Conservation (phyloP, 371 early-diverging fungal genomes). For the Mucor saturninus region DNA sequence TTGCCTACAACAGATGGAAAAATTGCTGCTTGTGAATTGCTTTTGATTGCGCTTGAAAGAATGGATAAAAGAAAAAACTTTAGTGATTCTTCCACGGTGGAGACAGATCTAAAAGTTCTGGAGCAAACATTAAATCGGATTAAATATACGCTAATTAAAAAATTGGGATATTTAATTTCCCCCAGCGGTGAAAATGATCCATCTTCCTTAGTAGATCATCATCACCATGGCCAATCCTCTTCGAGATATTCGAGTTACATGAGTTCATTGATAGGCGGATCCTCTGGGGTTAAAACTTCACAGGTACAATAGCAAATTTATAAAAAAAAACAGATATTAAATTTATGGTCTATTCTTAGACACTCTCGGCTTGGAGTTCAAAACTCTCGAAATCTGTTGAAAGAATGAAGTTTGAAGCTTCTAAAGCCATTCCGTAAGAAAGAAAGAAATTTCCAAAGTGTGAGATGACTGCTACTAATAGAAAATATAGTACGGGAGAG, state of each 20-base stretch:
- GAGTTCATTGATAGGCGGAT: not conserved
- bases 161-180: slow-evolving; percentile 10
- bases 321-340: not conserved
- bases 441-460: too few relatives aligned
- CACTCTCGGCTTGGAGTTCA: slow-evolving; percentile 36
- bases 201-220: not conserved
- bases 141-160: slow-evolving; percentile 25
- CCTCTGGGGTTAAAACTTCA: slow-evolving; percentile 21
- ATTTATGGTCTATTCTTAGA: not conserved
- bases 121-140: slow-evolving; percentile 32
- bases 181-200: not conserved
- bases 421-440: slow-evolving; percentile 5
- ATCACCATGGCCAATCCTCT: not conserved
- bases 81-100: slow-evolving; percentile 2
- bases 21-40: slow-evolving; percentile 28
- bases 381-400: slow-evolving; percentile 41
- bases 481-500: slow-evolving; percentile 14
- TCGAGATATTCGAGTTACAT: slow-evolving; percentile 2
- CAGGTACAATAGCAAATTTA: slow-evolving; percentile 17
- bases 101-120: slow-evolving; percentile 15
- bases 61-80: slow-evolving; percentile 22
- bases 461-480: not conserved
- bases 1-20: slow-evolving; percentile 36
- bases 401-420: slow-evolving; percentile 28
- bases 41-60: slow-evolving; percentile 25